Evolutionary conservation across 2,329 filamentous ascomycete species (phyloP).

Genomic region (Fusarium verticillioides): DNA sequence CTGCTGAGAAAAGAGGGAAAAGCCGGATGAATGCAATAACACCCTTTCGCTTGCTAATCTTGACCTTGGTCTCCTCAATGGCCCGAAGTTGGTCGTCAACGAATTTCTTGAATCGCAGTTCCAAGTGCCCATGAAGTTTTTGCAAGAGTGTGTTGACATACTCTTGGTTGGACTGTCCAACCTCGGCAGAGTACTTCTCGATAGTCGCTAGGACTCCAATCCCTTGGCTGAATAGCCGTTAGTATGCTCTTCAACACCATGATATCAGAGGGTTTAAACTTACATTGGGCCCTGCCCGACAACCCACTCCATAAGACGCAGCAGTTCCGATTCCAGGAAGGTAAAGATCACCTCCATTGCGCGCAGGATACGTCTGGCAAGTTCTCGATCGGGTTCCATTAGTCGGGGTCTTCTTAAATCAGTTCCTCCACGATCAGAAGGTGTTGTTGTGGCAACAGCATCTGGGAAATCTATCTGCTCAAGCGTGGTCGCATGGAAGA

Average conservation of each 20-base stretch:
- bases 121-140: slow-evolving; percentile 79
- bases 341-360: slow-evolving; percentile 90
- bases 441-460: slow-evolving; percentile 72
- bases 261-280: slow-evolving; percentile 51
- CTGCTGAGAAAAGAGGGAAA: slow-evolving; percentile 86
- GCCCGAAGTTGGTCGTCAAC: slow-evolving; percentile 94
- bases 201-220: slow-evolving; percentile 85
- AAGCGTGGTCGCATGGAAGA: slow-evolving; percentile 93
- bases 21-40: slow-evolving; percentile 95
- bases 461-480: slow-evolving; percentile 87
- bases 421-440: slow-evolving; percentile 75
- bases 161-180: slow-evolving; percentile 92
- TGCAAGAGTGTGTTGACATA: slow-evolving; percentile 84
- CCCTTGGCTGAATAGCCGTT: slow-evolving; percentile 74
- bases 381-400: slow-evolving; percentile 87
- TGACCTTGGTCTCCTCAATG: slow-evolving; percentile 98
- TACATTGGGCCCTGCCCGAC: slow-evolving; percentile 83
- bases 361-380: slow-evolving; percentile 85
- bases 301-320: slow-evolving; percentile 85
- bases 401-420: slow-evolving; percentile 79
- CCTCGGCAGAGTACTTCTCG: slow-evolving; percentile 80
- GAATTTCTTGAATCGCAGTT: slow-evolving; percentile 84
- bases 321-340: slow-evolving; percentile 82
- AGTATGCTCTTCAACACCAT: slow-evolving; percentile 2
- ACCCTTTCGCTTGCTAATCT: slow-evolving; percentile 97